Evolutionary conservation across 2,329 filamentous ascomycete species (phyloP).

Genomic region (Pezicula neosporulosa): DNA sequence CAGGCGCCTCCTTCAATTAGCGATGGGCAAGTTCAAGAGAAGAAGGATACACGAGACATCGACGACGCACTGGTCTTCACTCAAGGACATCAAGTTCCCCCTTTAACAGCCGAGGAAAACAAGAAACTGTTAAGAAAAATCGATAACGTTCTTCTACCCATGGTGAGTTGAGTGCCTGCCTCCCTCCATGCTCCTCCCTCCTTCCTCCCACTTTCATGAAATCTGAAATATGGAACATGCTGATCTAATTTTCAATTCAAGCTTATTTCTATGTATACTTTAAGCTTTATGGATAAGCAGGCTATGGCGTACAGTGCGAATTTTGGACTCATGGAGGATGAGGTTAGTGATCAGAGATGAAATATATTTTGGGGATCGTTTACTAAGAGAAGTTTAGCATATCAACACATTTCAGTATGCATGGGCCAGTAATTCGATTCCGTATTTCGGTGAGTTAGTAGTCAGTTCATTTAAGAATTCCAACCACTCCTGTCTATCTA

Average conservation of each 20-base stretch:
- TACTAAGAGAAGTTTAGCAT: conserved; percentile 30
- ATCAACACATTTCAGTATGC: conserved; percentile 43
- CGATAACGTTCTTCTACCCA: not conserved
- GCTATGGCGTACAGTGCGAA: conserved; percentile 38
- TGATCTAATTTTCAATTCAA: not conserved
- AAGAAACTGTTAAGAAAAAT: not conserved
- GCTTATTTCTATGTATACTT: conserved; percentile 3
- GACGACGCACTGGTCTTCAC: not conserved
- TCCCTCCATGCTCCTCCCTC: no score
- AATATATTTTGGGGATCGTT: not conserved
- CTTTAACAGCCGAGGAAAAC: not conserved
- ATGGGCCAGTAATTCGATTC: conserved; percentile 37
- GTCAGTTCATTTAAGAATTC: conserved; percentile 27
- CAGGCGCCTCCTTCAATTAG: not conserved
- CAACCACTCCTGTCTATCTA: conserved; percentile 28
- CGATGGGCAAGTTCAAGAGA: not conserved
- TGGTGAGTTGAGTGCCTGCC: no score
- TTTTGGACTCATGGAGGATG: conserved; percentile 40
- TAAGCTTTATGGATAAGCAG: conserved; percentile 40
- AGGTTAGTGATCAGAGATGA: not conserved
- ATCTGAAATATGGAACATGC: no score
- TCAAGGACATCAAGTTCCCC: not conserved
- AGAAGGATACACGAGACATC: not conserved
- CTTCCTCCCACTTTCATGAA: no score
- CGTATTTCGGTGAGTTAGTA: conserved; percentile 52